Conservation (phyloP, 2,329 filamentous ascomycete genomes). For the Claviceps digitariae region DNA sequence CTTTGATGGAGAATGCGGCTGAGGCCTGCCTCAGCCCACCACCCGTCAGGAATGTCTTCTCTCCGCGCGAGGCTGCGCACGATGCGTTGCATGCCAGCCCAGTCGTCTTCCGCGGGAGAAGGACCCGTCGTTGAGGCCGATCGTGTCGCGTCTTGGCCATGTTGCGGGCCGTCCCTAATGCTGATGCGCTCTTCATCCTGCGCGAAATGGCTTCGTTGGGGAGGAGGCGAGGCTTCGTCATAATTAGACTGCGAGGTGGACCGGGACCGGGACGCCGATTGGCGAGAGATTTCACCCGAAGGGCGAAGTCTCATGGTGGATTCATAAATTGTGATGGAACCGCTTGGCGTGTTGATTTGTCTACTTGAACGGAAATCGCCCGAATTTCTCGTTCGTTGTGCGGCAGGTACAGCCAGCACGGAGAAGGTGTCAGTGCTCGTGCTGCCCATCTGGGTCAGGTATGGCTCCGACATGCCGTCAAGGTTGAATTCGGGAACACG, state of each 20-base stretch:
- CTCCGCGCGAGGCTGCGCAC: slow-evolving; percentile 55
- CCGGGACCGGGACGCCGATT: background rate
- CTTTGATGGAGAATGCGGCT: slow-evolving; percentile 38
- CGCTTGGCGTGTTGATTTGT: slow-evolving; percentile 1
- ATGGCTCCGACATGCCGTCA: slow-evolving; percentile 7
- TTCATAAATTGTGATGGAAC: slow-evolving; percentile 4
- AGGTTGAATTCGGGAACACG: slow-evolving; percentile 10
- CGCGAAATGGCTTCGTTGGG: background rate
- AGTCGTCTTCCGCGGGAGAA: slow-evolving; percentile 23
- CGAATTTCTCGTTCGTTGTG: background rate
- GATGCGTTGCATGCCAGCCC: slow-evolving; percentile 56
- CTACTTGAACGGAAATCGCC: background rate
- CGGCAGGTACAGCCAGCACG: background rate
- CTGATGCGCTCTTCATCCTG: background rate
- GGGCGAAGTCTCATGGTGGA: background rate
- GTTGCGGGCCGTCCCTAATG: background rate
- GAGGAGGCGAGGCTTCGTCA: background rate
- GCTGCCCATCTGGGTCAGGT: background rate
- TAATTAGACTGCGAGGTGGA: background rate
- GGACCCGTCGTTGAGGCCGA: background rate
- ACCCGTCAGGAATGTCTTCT: slow-evolving; percentile 68
- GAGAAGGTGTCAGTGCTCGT: background rate
- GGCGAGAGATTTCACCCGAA: background rate
- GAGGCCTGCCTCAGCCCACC: slow-evolving; percentile 62
- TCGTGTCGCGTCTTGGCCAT: background rate